Conservation (phyloP, 495 filamentous ascomycete genomes). For the Aspergillus bridgeri region DNA sequence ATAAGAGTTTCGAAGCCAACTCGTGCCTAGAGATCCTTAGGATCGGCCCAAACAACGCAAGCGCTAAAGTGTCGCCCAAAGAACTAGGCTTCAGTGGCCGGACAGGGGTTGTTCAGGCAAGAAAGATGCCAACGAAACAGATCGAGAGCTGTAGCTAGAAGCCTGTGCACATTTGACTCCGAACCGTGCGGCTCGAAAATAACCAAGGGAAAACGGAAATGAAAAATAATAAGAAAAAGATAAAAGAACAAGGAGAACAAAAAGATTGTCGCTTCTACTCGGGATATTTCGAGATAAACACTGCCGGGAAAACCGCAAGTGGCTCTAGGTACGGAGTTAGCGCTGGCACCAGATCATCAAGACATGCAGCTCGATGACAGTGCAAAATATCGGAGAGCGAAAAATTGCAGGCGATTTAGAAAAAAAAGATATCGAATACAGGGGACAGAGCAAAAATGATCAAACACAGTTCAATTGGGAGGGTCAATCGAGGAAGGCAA, state of each 20-base stretch:
- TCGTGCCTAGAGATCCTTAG: slow-evolving; percentile 10
- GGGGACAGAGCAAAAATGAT: neutral
- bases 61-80: slow-evolving; percentile 15
- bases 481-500: neutral
- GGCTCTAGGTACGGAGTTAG: neutral
- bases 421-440: neutral
- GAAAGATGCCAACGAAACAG: slow-evolving; percentile 8
- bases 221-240: neutral
- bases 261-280: neutral
- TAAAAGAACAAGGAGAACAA: neutral
- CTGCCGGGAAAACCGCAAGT: neutral
- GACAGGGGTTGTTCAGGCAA: slow-evolving; percentile 15
- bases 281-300: neutral
- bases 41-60: slow-evolving; percentile 14
- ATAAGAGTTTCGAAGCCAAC: slow-evolving; percentile 3
- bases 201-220: neutral
- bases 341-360: neutral
- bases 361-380: neutral
- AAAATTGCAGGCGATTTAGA: neutral
- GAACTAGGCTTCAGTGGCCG: slow-evolving; percentile 15
- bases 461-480: neutral
- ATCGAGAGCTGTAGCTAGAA: slow-evolving; percentile 1
- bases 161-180: slow-evolving; percentile 10
- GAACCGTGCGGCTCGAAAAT: slow-evolving; percentile 10
- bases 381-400: neutral